Percentiles rank a stretch among this genome's conserved stretches.
Evolutionary conservation across 2,329 filamentous ascomycete genomes (phyloP).

Genomic region (Talaromyces funiculosus): DNA sequence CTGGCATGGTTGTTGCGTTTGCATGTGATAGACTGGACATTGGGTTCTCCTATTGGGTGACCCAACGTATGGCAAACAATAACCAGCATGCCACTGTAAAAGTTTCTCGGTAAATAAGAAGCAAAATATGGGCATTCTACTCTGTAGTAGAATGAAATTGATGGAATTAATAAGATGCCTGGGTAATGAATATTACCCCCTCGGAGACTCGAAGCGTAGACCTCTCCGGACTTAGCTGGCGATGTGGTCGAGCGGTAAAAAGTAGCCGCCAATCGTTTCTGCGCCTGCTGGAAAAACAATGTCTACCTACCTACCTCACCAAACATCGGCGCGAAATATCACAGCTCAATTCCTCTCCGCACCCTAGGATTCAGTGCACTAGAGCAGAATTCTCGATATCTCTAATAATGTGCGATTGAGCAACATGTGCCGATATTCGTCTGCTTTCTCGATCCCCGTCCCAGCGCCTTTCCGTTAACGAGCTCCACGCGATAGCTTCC

Average conservation of each 20-base stretch:
- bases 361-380: neutral
- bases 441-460: neutral
- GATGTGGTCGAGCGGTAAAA: neutral
- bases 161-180: neutral
- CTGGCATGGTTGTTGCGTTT: neutral
- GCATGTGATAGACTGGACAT: neutral
- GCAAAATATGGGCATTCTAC: neutral
- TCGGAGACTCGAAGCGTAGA: neutral
- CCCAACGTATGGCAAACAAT: too few species aligned
- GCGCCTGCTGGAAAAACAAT: neutral
- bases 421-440: slow-evolving; percentile 6
- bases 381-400: neutral
- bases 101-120: neutral
- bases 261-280: neutral
- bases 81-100: neutral
- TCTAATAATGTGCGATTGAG: neutral
- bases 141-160: neutral
- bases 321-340: neutral
- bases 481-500: neutral
- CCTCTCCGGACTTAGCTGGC: neutral
- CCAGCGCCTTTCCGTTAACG: neutral
- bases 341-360: neutral
- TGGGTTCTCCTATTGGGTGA: too few species aligned
- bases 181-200: too few species aligned
- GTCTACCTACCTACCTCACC: neutral